A percentile compares a stretch with the other conserved stretches of the same genome.
These are phyloP conservation scores for Wickerhamomyces bisporus DNA, from an alignment of 805 yeast species.

Conservation along the genomic window DNA sequence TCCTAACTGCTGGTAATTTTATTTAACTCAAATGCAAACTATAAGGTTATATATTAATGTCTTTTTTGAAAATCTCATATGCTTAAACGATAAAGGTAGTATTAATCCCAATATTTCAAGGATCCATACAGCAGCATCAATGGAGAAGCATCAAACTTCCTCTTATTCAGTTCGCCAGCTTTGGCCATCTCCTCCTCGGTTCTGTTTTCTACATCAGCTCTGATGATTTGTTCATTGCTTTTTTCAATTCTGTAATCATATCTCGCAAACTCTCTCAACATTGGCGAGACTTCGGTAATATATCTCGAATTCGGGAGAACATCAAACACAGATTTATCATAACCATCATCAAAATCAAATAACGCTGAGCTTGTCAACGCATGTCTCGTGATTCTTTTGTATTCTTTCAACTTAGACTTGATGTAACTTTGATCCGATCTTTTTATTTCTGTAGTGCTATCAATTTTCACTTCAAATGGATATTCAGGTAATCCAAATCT, in stretches of 20 bases:
- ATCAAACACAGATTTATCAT: conserved; percentile 13
- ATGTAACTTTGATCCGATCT: conserved; percentile 10
- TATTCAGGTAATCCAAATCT: conserved; percentile 4
- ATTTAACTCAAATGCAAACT: conserved; percentile 18
- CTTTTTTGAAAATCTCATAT: no score
- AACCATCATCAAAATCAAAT: conserved; percentile 6
- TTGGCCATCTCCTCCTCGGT: neutral
- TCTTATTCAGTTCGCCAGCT: neutral
- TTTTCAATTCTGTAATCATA: conserved; percentile 6
- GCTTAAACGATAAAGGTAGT: neutral
- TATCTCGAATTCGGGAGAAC: conserved; percentile 6
- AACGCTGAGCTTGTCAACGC: conserved; percentile 1
- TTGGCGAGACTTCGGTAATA: conserved; percentile 19
- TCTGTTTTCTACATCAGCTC: conserved; percentile 1
- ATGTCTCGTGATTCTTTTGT: conserved; percentile 15
- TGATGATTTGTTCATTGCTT: conserved; percentile 2
- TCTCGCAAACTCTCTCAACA: conserved; percentile 20
- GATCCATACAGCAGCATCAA: conserved; percentile 4
- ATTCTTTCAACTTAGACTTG: conserved; percentile 9
- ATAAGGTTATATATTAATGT: no score
- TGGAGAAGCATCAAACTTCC: conserved; percentile 1
- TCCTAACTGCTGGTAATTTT: conserved; percentile 29
- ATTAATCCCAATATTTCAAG: neutral
- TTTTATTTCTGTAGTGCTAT: conserved; percentile 2
- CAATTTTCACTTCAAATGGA: neutral